Conservation (phyloP, 148 eudicot species). For the Polygonum maritimum region DNA sequence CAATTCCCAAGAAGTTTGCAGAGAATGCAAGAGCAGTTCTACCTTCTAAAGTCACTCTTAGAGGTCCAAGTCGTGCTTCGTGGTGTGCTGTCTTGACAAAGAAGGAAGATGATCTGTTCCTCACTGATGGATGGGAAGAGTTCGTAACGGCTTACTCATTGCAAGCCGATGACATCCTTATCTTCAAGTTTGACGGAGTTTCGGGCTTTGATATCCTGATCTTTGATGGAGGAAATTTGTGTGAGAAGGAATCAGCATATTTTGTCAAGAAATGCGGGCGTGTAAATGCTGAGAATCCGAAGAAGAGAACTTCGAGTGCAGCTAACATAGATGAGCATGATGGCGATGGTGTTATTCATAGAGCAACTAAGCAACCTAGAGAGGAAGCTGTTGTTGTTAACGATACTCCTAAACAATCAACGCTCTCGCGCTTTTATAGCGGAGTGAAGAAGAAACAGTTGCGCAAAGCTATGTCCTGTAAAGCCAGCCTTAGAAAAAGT, state of each 20-base stretch:
- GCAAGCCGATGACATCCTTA: conserved; percentile 23
- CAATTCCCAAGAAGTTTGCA: conserved; percentile 7
- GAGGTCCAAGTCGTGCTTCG: conserved; percentile 35
- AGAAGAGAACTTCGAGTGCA: conserved; percentile 12
- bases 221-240: conserved; percentile 29
- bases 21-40: conserved; percentile 12
- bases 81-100: conserved; percentile 29
- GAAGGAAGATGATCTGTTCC: conserved; percentile 18
- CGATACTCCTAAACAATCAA: background rate
- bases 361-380: conserved; percentile 16
- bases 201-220: conserved; percentile 34
- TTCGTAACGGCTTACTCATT: conserved; percentile 33
- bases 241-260: conserved; percentile 49
- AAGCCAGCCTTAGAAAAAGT: background rate
- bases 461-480: background rate
- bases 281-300: background rate
- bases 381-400: conserved; percentile 10
- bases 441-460: background rate
- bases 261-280: conserved; percentile 28
- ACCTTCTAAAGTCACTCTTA: conserved; percentile 22
- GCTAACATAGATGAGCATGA: conserved; percentile 16
- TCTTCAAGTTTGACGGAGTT: conserved; percentile 33
- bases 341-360: conserved; percentile 4
- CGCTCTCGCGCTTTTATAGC: background rate
- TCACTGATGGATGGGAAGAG: conserved; percentile 36